Evolutionary conservation across 371 early-diverging fungal species (phyloP).

Genomic region (Mucor plumbeus): DNA sequence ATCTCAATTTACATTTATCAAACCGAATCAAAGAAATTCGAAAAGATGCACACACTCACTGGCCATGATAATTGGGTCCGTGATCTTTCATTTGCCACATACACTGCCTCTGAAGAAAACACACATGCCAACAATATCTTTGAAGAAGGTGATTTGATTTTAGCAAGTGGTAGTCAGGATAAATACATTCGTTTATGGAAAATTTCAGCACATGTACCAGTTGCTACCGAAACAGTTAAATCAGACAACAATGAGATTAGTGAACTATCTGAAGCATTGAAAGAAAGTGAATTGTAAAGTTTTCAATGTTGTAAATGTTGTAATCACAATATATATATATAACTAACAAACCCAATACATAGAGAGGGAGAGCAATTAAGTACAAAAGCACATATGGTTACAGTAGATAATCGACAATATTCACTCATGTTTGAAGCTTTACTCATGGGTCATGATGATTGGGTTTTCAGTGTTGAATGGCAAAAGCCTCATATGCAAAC

Average conservation of each 20-base stretch:
- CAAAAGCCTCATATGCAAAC: constrained; percentile 49
- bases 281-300: constrained; percentile 49
- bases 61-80: constrained; percentile 97
- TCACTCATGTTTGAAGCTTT: constrained; percentile 85
- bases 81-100: constrained; percentile 76
- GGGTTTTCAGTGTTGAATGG: constrained; percentile 91
- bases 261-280: constrained; percentile 57
- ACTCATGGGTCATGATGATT: constrained; percentile 95
- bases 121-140: constrained; percentile 57
- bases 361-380: constrained; percentile 69
- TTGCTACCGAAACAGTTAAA: not conserved
- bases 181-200: constrained; percentile 93
- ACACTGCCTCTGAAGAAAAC: constrained; percentile 44
- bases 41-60: constrained; percentile 65
- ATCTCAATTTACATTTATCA: constrained; percentile 67
- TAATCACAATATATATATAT: too few species aligned
- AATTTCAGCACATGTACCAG: constrained; percentile 52
- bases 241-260: constrained; percentile 26
- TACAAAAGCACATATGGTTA: constrained; percentile 79
- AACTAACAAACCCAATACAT: too few species aligned
- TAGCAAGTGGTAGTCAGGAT: constrained; percentile 94
- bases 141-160: constrained; percentile 75
- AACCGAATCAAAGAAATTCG: constrained; percentile 54
- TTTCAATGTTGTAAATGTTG: too few species aligned
- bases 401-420: constrained; percentile 58